Base-by-base conservation (phyloP, 495 filamentous ascomycete species). In the Xylaria castorea region DNA sequence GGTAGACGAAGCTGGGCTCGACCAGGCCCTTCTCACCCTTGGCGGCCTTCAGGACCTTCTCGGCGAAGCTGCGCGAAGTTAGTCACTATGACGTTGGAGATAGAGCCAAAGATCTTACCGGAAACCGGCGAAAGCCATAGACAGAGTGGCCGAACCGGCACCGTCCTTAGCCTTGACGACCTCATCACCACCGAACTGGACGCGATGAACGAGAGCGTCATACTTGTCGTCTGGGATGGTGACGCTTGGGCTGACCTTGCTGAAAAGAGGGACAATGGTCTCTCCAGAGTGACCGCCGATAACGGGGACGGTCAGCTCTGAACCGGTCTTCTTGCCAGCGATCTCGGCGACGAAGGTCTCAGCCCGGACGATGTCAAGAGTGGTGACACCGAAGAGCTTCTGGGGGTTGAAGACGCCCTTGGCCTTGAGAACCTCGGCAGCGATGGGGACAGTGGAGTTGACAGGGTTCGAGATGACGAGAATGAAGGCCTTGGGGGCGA, bases 381-480 rank as follows among this genome's bases (percentile, higher is more conserved):
- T 98, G 75, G 96, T 99, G 75, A 99, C 96, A 89, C 96, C 96
- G 79, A 99, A 98, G 63, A 99, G 91, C 78, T 91, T 93, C 88
- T 93, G 90, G 74, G 96, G 86, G 86, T 99, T 91, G 86, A 98
- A 98, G 76, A 97, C 94, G 72, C 91, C 91, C 82, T 94, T 93
- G 72, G 87, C 87, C 89, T 97, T 98, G 81, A 99, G 90, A 67
- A 97, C 90, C 86, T 99, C 96, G 66, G 96, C 96, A 57, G 97
- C 93, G 81, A 99, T 97, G 64, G 97, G 96, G 71, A 99, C 97
- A 46, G 97, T 99, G 30, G 93, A 97, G 92, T 99, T 99, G 83
- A 99, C 96, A 44, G 96, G 96, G 88, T 99, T 99, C 74, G 96
- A 98, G 84, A 99, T 99, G 86, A 99, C 90, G 62, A 98, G 89